phyloP scores from a whole-genome alignment of 352 stramenopile species.

The Peronosclerospora sorghi region DNA sequence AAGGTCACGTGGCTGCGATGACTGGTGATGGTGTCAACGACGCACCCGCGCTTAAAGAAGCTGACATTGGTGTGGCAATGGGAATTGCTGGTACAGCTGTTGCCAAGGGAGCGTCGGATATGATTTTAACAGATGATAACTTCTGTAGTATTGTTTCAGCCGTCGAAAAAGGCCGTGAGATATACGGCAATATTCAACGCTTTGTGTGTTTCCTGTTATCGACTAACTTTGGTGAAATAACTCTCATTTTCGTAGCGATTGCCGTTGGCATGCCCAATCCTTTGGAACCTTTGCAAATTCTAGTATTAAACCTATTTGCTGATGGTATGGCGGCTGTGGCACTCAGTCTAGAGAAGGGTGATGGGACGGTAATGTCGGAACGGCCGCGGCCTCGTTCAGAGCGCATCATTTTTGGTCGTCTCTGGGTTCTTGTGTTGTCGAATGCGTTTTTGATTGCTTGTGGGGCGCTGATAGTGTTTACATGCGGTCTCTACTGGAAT shows the following conservation, averaged over 20 bases:
- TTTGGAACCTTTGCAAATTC: slow-evolving; percentile 92
- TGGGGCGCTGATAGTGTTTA: slow-evolving; percentile 52
- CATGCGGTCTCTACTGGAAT: slow-evolving; percentile 57
- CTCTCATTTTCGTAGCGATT: slow-evolving; percentile 66
- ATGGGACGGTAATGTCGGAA: slow-evolving; percentile 54
- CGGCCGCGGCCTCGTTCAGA: slow-evolving; percentile 41
- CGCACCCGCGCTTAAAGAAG: slow-evolving; percentile 92
- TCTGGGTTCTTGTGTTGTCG: slow-evolving; percentile 56
- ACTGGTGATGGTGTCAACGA: slow-evolving; percentile 98
- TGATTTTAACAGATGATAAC: slow-evolving; percentile 97
- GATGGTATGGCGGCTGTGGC: slow-evolving; percentile 77
- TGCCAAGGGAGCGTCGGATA: slow-evolving; percentile 95
- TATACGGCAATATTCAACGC: slow-evolving; percentile 96
- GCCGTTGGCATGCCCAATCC: slow-evolving; percentile 69
- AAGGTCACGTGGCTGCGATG: slow-evolving; percentile 85
- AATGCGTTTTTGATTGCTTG: slow-evolving; percentile 51
- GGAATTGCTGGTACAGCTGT: slow-evolving; percentile 95
- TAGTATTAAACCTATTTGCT: slow-evolving; percentile 98
- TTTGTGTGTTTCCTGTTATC: slow-evolving; percentile 97
- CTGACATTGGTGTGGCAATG: slow-evolving; percentile 94
- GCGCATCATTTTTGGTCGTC: slow-evolving; percentile 51
- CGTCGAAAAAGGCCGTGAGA: slow-evolving; percentile 92
- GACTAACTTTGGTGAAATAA: slow-evolving; percentile 93
- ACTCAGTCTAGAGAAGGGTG: slow-evolving; percentile 61
- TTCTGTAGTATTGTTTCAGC: slow-evolving; percentile 96